Evolutionary conservation across 2,329 filamentous ascomycete species (phyloP).

Genomic region (Aspergillus terreus): DNA sequence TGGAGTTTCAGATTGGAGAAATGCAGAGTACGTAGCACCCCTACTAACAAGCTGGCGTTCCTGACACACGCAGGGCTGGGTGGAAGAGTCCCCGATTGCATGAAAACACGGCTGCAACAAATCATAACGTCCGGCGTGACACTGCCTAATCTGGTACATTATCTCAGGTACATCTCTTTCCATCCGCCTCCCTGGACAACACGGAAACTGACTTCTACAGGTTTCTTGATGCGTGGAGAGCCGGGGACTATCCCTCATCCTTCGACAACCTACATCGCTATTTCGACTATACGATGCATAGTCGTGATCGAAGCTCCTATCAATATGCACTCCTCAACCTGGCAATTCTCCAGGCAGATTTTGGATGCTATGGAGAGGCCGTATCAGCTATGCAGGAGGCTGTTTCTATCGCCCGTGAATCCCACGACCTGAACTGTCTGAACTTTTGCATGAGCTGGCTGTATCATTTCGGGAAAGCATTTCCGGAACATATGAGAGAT

Average conservation of each 20-base stretch:
- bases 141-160: constrained; percentile 71
- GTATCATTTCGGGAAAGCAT: constrained; percentile 86
- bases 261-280: constrained; percentile 92
- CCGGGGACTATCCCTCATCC: constrained; percentile 83
- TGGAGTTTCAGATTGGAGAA: constrained; percentile 85
- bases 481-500: constrained; percentile 68
- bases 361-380: constrained; percentile 85
- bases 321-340: constrained; percentile 93
- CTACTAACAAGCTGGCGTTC: not conserved
- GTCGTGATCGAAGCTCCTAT: constrained; percentile 77
- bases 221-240: constrained; percentile 88
- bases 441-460: constrained; percentile 97
- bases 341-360: constrained; percentile 89
- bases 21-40: constrained; percentile 64
- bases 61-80: constrained; percentile 61
- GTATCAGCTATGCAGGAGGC: constrained; percentile 94
- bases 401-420: constrained; percentile 89
- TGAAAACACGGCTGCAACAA: constrained; percentile 66
- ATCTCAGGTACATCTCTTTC: constrained; percentile 56
- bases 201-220: constrained; percentile 37
- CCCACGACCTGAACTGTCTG: constrained; percentile 84
- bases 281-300: constrained; percentile 94
- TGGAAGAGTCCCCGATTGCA: constrained; percentile 69
- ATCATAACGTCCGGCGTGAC: constrained; percentile 65
- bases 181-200: not conserved